Conservation (phyloP, 208 protist species). For the Trypanosoma theileri region DNA sequence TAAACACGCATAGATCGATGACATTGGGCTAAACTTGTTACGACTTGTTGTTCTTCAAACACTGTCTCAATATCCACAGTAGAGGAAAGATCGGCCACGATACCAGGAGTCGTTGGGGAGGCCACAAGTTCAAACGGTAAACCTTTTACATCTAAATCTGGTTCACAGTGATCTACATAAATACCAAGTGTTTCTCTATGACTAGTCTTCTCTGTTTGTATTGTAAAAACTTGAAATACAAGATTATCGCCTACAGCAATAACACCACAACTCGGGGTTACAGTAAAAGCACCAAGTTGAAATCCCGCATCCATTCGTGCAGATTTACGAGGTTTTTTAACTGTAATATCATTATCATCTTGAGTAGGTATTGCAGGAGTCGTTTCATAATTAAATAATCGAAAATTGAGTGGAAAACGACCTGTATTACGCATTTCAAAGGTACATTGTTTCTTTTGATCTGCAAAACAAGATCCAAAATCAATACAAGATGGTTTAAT, state of each 20-base stretch:
- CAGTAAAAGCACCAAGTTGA: conserved; percentile 73
- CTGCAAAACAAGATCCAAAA: conserved; percentile 93
- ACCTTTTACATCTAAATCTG: conserved; percentile 61
- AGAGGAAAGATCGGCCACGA: conserved; percentile 86
- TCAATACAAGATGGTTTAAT: conserved; percentile 91
- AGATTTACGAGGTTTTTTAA: conserved; percentile 32
- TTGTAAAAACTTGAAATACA: conserved; percentile 72
- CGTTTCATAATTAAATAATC: conserved; percentile 79
- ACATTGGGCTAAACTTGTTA: conserved; percentile 77
- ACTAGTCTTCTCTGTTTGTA: conserved; percentile 54
- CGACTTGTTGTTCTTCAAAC: conserved; percentile 97
- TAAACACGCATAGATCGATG: conserved; percentile 73
- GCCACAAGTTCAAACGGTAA: conserved; percentile 90
- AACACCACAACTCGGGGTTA: conserved; percentile 60
- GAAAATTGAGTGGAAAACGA: conserved; percentile 76
- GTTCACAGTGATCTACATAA: conserved; percentile 88
- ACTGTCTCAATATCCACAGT: conserved; percentile 87
- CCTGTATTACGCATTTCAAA: conserved; percentile 92
- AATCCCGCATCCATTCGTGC: conserved; percentile 46
- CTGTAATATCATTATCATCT: conserved; percentile 5
- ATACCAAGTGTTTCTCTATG: conserved; percentile 88
- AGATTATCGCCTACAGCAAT: conserved; percentile 64
- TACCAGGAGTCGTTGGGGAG: conserved; percentile 92
- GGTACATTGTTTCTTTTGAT: conserved; percentile 71
- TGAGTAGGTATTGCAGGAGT: conserved; percentile 10